Conservation (phyloP, 202 grass and related monocot genomes). For the Thinopyrum obtusiflorum region DNA sequence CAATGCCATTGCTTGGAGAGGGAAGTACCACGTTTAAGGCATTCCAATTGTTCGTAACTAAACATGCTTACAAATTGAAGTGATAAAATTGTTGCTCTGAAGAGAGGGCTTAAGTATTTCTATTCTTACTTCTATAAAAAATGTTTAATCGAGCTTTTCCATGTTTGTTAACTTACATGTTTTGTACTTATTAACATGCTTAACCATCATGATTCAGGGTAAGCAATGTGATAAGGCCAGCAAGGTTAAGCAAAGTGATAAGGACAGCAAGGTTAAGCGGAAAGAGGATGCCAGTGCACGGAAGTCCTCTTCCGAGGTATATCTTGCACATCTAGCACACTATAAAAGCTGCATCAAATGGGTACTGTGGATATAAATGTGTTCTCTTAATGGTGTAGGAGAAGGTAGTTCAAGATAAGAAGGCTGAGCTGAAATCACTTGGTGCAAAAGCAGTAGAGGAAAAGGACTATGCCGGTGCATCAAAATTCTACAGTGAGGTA, state of each 20-base stretch:
- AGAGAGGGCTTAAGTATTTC: background rate
- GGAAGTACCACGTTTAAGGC: background rate
- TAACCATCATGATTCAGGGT: slow-evolving; percentile 10
- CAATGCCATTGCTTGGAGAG: background rate
- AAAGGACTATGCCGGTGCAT: slow-evolving; percentile 15
- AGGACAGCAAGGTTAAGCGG: background rate
- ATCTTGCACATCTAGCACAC: background rate
- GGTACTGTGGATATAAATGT: background rate
- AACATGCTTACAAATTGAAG: background rate
- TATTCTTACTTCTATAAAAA: background rate
- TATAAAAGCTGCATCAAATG: background rate
- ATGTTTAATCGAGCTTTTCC: background rate
- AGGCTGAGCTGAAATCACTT: slow-evolving; percentile 11
- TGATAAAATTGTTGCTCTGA: background rate
- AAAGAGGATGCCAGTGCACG: background rate
- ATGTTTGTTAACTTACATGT: background rate
- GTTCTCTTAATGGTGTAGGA: background rate
- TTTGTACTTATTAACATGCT: background rate
- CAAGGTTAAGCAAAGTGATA: background rate
- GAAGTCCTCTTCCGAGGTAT: background rate
- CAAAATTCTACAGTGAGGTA: slow-evolving; percentile 22
- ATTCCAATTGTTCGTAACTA: background rate
- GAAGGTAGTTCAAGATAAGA: background rate
- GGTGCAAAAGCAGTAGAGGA: slow-evolving; percentile 9
- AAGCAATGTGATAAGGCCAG: background rate